phyloP scores from a whole-genome alignment of 306 rosid species.

The Vigna radiata region DNA sequence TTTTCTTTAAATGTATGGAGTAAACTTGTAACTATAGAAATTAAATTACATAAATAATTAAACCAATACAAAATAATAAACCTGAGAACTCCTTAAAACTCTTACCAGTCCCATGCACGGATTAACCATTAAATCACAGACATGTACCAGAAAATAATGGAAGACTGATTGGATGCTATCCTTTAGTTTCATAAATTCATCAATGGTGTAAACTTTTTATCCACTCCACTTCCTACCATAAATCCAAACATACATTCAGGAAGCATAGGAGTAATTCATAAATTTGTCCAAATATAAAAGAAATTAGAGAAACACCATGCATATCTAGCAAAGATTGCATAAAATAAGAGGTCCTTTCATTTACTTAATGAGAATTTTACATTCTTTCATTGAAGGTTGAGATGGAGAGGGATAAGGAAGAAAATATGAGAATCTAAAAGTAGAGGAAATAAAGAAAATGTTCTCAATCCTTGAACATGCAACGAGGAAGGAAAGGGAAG shows the following conservation, averaged over 20 bases:
- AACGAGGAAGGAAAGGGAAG: slow-evolving; percentile 12
- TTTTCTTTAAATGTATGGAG: too few species aligned
- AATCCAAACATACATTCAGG: neutral
- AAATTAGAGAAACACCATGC: neutral
- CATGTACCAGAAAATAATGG: too few species aligned
- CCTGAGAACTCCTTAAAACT: too few species aligned
- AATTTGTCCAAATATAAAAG: neutral
- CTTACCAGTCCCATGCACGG: too few species aligned
- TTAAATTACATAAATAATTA: too few species aligned
- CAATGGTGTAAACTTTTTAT: too few species aligned
- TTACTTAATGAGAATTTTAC: neutral
- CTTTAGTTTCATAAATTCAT: too few species aligned
- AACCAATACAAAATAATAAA: too few species aligned
- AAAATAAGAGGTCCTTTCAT: neutral
- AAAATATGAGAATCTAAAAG: neutral
- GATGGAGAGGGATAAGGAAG: neutral
- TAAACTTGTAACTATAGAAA: too few species aligned
- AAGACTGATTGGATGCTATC: too few species aligned
- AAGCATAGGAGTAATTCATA: neutral
- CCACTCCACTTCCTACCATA: too few species aligned
- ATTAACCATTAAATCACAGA: too few species aligned
- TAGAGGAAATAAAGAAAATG: slow-evolving; percentile 21
- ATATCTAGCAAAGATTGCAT: neutral
- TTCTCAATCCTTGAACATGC: slow-evolving; percentile 35
- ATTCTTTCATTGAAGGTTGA: neutral